These are phyloP conservation scores for Coffea humblotiana DNA, from an alignment of 305 asterid species.

Conservation along the genomic window DNA sequence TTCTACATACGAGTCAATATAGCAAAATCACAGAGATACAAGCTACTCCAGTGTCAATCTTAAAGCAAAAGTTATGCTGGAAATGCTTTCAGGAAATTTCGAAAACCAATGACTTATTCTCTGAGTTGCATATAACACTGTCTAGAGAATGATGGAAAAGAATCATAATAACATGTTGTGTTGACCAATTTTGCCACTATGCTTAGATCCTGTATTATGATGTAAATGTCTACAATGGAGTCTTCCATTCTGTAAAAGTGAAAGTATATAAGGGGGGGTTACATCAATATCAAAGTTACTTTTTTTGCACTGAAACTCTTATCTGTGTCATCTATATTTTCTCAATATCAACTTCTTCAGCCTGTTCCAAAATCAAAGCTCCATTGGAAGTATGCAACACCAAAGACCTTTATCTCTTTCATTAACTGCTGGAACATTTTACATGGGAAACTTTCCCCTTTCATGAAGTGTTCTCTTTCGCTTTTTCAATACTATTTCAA, in stretches of 20 bases:
- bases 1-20: background rate
- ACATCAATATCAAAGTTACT: background rate
- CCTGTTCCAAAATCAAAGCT: no score
- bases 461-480: no score
- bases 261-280: background rate
- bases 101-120: background rate
- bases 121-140: background rate
- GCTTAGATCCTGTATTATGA: background rate
- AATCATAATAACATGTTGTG: background rate
- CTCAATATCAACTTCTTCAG: no score
- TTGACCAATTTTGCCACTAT: background rate
- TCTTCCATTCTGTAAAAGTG: background rate
- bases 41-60: background rate
- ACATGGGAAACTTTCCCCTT: no score
- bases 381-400: no score
- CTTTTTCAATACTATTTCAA: no score
- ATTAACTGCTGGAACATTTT: no score
- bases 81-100: background rate
- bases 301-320: no score
- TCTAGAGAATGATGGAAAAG: background rate
- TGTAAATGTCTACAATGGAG: no score
- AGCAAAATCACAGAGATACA: conserved; percentile 11
- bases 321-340: no score
- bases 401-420: no score
- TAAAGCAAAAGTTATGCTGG: background rate